Percentiles rank a stretch among this genome's conserved stretches.
Conservation (phyloP, 73 alveolate species). For the Stentor roeselii region DNA sequence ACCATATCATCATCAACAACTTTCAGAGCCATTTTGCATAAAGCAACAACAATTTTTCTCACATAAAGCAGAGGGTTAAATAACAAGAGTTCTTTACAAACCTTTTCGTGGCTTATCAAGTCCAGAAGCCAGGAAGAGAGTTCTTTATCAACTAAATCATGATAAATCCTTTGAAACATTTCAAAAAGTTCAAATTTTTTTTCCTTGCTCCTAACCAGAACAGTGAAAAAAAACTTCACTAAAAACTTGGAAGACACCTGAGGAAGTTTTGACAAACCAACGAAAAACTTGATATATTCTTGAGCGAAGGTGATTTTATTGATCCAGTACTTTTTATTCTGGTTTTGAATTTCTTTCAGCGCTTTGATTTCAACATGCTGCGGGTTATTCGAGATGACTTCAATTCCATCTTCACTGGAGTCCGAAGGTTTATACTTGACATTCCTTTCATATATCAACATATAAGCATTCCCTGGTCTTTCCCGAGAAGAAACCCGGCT, state of each 20-base stretch:
- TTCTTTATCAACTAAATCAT: too few relatives aligned
- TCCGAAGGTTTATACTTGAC: not conserved
- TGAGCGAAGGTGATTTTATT: not conserved
- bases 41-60: slow-evolving; percentile 22
- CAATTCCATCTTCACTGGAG: slow-evolving; percentile 1
- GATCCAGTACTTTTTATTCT: slow-evolving; percentile 22
- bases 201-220: slow-evolving; percentile 4
- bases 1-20: not conserved
- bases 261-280: not conserved
- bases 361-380: not conserved
- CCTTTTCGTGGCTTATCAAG: not conserved
- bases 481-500: slow-evolving; percentile 28
- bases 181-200: not conserved
- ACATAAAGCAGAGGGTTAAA: not conserved
- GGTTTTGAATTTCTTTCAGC: not conserved
- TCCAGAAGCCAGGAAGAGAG: not conserved
- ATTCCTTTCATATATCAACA: slow-evolving; percentile 77
- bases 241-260: not conserved
- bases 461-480: slow-evolving; percentile 67
- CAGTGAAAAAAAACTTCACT: not conserved
- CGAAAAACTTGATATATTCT: slow-evolving; percentile 2
- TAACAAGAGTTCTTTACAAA: not conserved
- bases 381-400: not conserved
- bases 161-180: too few relatives aligned
- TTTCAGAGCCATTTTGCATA: not conserved